These are phyloP conservation scores for Saturnispora halmiae DNA, from an alignment of 805 yeast genomes.

Conservation along the genomic window DNA sequence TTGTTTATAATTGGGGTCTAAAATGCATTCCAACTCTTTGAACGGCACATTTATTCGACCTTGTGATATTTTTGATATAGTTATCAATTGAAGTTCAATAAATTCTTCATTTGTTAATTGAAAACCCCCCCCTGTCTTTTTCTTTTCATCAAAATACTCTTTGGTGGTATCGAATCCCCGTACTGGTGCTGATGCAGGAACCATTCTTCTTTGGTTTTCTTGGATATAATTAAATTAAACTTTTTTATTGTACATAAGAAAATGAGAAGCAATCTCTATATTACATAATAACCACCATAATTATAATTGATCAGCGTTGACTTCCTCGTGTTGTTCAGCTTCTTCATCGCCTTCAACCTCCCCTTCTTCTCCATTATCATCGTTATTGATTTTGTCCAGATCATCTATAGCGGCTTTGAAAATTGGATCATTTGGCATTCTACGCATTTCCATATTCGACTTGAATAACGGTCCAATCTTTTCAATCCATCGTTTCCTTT, in stretches of 20 bases:
- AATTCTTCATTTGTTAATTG: background rate
- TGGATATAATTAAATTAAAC: no score
- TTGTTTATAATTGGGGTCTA: no score
- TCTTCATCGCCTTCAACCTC: constrained; percentile 9
- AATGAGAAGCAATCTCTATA: no score
- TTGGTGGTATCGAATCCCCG: background rate
- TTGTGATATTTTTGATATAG: background rate
- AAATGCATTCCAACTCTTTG: background rate
- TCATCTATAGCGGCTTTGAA: constrained; percentile 29
- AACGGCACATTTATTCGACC: background rate
- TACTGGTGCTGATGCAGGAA: no score
- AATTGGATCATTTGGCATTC: constrained; percentile 58
- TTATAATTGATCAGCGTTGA: constrained; percentile 7
- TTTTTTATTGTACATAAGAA: background rate
- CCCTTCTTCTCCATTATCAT: constrained; percentile 8
- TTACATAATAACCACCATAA: background rate
- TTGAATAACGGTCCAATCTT: constrained; percentile 82
- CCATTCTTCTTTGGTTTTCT: no score
- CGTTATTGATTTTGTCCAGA: constrained; percentile 6
- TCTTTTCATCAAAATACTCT: background rate
- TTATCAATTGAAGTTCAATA: background rate
- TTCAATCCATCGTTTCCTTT: constrained; percentile 79
- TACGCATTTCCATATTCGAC: constrained; percentile 58
- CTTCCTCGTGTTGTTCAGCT: constrained; percentile 9
- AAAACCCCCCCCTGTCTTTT: no score